These are phyloP conservation scores for Aaosphaeria pasadenensis DNA, from an alignment of 2,329 filamentous ascomycete species.

Conservation along the genomic window DNA sequence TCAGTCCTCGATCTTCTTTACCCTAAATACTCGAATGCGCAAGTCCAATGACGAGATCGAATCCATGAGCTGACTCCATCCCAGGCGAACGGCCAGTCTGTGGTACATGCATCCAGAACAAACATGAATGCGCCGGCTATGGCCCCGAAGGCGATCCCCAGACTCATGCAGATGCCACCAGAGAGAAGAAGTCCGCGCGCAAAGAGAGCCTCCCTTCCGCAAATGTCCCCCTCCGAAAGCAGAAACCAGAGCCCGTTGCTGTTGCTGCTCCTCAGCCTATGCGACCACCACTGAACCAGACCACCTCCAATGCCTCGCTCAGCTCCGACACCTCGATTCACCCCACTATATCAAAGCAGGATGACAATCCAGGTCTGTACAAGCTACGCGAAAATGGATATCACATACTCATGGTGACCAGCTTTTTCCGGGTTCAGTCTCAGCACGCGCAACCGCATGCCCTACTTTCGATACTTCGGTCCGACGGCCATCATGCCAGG, in stretches of 20 bases:
- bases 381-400: too few relatives aligned
- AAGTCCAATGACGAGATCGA: not conserved
- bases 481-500: conserved; percentile 88
- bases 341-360: conserved; percentile 12
- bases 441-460: conserved; percentile 64
- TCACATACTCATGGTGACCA: not conserved
- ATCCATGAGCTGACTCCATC: not conserved
- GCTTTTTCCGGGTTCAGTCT: conserved; percentile 29
- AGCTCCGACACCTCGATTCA: conserved; percentile 18
- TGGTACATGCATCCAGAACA: conserved; percentile 48
- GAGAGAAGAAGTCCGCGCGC: conserved; percentile 20
- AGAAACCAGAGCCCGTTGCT: conserved; percentile 11
- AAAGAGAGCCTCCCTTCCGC: conserved; percentile 13
- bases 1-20: conserved; percentile 16
- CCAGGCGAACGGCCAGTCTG: conserved; percentile 41
- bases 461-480: conserved; percentile 88
- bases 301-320: conserved; percentile 16
- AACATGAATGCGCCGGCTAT: conserved; percentile 48
- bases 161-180: conserved; percentile 3
- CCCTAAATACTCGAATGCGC: not conserved
- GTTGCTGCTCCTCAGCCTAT: conserved; percentile 18
- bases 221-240: conserved; percentile 3
- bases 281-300: conserved; percentile 21
- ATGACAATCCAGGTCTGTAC: conserved; percentile 8
- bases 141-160: conserved; percentile 29